Conservation (phyloP, 192 early-diverging fungal species). For the Chytriomyces sp. region DNA sequence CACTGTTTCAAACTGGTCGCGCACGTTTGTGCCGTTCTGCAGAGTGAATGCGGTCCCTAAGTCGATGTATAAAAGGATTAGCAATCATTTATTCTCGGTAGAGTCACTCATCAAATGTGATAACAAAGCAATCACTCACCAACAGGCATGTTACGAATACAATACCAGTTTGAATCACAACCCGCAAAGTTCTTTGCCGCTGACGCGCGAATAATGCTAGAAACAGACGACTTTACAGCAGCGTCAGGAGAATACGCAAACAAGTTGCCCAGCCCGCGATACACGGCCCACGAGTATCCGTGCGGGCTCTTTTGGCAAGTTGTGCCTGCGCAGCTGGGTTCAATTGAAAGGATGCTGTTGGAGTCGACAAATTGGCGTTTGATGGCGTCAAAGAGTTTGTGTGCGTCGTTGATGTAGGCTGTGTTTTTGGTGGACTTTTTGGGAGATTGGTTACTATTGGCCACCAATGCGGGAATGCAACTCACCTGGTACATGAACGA, state of each 20-base stretch:
- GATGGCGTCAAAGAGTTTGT: not conserved
- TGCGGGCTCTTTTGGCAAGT: not conserved
- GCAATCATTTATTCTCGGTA: not conserved
- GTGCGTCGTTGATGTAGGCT: slow-evolving; percentile 21
- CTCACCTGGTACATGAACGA: slow-evolving; percentile 19
- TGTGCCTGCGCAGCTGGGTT: slow-evolving; percentile 2
- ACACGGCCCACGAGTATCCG: not conserved
- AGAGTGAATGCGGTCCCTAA: slow-evolving; percentile 1
- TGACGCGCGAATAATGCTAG: not conserved
- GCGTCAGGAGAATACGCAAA: slow-evolving; percentile 10
- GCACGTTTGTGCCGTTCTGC: slow-evolving; percentile 23
- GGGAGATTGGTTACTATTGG: too few species aligned
- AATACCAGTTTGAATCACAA: slow-evolving; percentile 26
- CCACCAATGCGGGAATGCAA: too few species aligned
- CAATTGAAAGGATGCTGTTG: not conserved
- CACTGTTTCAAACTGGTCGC: slow-evolving; percentile 32
- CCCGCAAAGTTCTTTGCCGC: slow-evolving; percentile 15
- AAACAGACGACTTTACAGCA: not conserved
- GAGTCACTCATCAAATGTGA: too few species aligned
- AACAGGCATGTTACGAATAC: slow-evolving; percentile 24
- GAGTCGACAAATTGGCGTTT: too few species aligned
- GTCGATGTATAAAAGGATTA: not conserved
- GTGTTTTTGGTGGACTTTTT: slow-evolving; percentile 22
- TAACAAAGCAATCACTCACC: not conserved
- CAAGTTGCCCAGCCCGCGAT: slow-evolving; percentile 21